Evolutionary conservation across 2,329 filamentous ascomycete species (phyloP).

Genomic region (Pseudogymnoascus sp.): DNA sequence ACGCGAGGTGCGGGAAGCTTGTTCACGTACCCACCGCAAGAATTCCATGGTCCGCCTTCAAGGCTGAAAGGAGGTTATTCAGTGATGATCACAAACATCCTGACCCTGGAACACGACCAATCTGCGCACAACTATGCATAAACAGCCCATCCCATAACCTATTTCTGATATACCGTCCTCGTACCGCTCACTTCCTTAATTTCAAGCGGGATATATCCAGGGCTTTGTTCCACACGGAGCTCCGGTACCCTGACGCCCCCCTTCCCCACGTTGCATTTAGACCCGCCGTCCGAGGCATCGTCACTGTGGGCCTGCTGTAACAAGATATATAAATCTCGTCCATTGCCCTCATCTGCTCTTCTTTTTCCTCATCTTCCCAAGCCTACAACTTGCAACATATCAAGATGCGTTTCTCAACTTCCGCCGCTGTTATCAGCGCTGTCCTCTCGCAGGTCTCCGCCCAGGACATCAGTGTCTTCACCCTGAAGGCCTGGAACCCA

Average conservation of each 20-base stretch:
- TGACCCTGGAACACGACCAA: neutral
- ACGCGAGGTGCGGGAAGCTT: neutral
- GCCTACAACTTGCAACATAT: neutral
- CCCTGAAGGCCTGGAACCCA: slow-evolving; percentile 32
- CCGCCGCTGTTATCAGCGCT: neutral
- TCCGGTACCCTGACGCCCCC: neutral
- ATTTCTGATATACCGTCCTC: neutral
- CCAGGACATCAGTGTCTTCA: slow-evolving; percentile 30
- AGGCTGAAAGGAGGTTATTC: neutral
- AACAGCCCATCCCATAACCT: neutral
- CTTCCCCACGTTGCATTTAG: neutral
- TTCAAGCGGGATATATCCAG: neutral
- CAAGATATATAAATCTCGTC: neutral
- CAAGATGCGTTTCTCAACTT: neutral
- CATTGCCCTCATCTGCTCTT: neutral
- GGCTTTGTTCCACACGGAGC: neutral
- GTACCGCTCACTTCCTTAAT: neutral
- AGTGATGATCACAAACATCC: neutral
- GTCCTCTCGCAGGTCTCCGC: neutral
- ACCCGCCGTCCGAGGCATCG: neutral
- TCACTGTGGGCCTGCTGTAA: neutral
- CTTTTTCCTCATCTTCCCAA: neutral
- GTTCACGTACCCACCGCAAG: neutral
- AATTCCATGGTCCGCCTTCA: neutral
- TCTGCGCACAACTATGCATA: neutral